Evolutionary conservation across 352 stramenopile genomes (phyloP), one percentile per base, ranked within the genome.

Genomic region (Vaucheria bursata): DNA sequence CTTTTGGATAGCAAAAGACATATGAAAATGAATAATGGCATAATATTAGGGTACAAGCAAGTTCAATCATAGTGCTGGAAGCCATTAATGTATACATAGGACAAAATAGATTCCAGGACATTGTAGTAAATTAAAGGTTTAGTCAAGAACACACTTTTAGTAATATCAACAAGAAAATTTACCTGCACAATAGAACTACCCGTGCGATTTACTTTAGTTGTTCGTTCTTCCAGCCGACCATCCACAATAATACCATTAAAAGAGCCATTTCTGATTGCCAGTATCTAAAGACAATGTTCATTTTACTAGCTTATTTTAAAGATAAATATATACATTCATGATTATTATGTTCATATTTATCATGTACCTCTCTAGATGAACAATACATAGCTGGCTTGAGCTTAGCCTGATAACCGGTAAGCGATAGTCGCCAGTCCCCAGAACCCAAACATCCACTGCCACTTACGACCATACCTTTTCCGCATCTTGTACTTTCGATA

Each of bases 391-490:
- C 39, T 0, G 79, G 64, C 38, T 78, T 73, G 8, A 85, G 74
- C 31, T 77, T 39, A 2, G 78, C 40, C 59, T 84, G 53, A 73
- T 84, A 85, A 4, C 79, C 79, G 12, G 74, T 79, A 18, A 64
- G 6, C 37, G 32, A 71, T 49, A 85, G 67, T 71, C 77, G 75
- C 74, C 75, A 85, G 4, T 72, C 65, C 3, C 65, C 65, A 7
- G 65, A 1, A 40, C 65, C 65, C 32, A 72, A 37, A 40, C 65
- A 72, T 12, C 65, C 65, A 29, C 65, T 34, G 2, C 6, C 8
- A 35, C 65, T 72, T 29, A 38, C 32, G 1, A 72, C 65, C 65
- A 72, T 72, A 40, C 65, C 65, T 2, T 8, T 34, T 29, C 65
- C 40, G 31, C 65, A 35, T 38, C 65, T 1, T 32, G 65, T 72